Conservation (phyloP, 352 stramenopile genomes). For the Globisporangium cederbergense region DNA sequence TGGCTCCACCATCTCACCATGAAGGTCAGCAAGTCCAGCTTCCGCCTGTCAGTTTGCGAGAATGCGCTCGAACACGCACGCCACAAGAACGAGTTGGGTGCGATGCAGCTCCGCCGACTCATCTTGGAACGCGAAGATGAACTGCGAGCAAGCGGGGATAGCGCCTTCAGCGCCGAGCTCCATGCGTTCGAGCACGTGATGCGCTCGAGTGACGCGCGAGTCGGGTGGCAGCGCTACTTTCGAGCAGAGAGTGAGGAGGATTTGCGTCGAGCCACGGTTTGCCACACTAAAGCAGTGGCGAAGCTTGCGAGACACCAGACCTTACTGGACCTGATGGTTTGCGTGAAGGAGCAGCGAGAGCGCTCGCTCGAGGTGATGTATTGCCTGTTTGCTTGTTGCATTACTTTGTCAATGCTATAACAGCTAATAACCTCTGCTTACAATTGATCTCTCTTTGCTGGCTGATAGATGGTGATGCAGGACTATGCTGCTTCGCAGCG, state of each 20-base stretch:
- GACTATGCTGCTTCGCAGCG: background rate
- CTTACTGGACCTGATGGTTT: background rate
- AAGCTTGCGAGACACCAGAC: background rate
- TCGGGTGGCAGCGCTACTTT: background rate
- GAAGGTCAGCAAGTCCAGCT: background rate
- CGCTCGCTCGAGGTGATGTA: background rate
- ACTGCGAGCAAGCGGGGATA: background rate
- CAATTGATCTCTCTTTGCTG: background rate
- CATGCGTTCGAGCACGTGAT: background rate
- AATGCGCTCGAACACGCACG: background rate
- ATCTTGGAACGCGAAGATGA: background rate
- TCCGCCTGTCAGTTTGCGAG: background rate
- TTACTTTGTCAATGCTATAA: background rate
- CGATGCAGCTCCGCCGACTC: background rate
- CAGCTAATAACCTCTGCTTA: background rate
- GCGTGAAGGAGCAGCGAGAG: constrained; percentile 2
- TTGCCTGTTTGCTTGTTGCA: background rate
- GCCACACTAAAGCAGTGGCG: background rate
- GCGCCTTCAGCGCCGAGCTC: background rate
- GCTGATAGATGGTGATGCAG: background rate
- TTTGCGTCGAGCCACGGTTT: background rate
- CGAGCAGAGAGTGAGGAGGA: background rate
- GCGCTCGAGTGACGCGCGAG: background rate
- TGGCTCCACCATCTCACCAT: background rate
- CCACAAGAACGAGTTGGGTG: background rate